A percentile compares a stretch with the other conserved stretches of the same genome.
Evolutionary conservation across 768 basidiomycete species (phyloP).

Genomic region (Ramaria rubella): DNA sequence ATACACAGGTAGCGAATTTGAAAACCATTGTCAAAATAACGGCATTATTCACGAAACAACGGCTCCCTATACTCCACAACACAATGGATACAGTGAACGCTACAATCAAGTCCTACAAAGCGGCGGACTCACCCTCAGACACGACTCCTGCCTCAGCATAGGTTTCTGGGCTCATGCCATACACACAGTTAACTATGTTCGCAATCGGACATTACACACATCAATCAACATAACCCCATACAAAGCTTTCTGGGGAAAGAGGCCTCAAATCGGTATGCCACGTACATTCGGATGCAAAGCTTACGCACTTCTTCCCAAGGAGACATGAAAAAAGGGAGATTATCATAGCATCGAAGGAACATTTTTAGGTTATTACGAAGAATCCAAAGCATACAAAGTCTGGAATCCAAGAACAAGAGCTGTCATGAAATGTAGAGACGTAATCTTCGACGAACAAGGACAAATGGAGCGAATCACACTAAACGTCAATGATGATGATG

Average conservation of each 20-base stretch:
- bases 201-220: not conserved
- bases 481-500: too few relatives aligned
- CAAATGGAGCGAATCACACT: too few relatives aligned
- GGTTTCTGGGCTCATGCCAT: not conserved
- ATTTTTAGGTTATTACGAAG: too few relatives aligned
- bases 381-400: too few relatives aligned
- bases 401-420: too few relatives aligned
- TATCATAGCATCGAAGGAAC: too few relatives aligned
- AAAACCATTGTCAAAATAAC: constrained; percentile 15
- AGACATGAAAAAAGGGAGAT: too few relatives aligned
- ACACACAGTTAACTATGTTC: not conserved
- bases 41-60: constrained; percentile 29
- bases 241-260: constrained; percentile 17
- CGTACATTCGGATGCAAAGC: too few relatives aligned
- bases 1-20: constrained; percentile 17
- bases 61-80: constrained; percentile 31
- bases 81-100: constrained; percentile 26
- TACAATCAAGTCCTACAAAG: not conserved
- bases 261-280: constrained; percentile 19
- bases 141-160: not conserved
- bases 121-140: not conserved
- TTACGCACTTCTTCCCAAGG: too few relatives aligned
- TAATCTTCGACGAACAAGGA: too few relatives aligned
- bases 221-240: constrained; percentile 16
- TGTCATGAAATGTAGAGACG: too few relatives aligned